Conservation (phyloP, 495 filamentous ascomycete genomes). For the Corynascus novoguineensis region DNA sequence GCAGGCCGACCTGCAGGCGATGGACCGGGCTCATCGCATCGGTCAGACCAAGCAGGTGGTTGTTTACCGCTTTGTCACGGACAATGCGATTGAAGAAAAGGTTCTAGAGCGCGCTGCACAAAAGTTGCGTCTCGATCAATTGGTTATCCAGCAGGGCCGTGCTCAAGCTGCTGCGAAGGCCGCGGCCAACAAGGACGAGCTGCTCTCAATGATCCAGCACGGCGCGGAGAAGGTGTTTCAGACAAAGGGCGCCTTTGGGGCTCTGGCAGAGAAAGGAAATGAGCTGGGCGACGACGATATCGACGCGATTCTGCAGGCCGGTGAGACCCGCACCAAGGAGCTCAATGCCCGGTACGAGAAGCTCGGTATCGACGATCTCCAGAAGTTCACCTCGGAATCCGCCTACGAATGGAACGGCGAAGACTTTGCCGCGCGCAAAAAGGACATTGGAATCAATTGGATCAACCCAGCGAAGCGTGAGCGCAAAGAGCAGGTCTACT, state of each 20-base stretch:
- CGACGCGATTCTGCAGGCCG: constrained; percentile 76
- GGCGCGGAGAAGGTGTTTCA: constrained; percentile 92
- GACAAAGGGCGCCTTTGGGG: constrained; percentile 54
- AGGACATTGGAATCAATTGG: constrained; percentile 92
- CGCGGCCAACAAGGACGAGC: constrained; percentile 86
- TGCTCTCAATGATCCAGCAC: constrained; percentile 97
- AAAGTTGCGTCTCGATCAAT: constrained; percentile 92
- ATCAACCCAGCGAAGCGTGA: constrained; percentile 99
- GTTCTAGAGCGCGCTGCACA: constrained; percentile 96
- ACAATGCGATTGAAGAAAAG: constrained; percentile 98
- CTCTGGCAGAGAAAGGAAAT: constrained; percentile 50
- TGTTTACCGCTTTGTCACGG: constrained; percentile 94
- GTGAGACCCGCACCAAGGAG: constrained; percentile 82
- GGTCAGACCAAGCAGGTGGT: constrained; percentile 97
- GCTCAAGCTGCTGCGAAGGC: constrained; percentile 86
- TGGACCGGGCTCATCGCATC: constrained; percentile 98
- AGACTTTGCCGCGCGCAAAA: constrained; percentile 86
- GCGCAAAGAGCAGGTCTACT: constrained; percentile 95
- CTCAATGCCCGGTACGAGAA: constrained; percentile 93
- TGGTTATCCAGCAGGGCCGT: constrained; percentile 99
- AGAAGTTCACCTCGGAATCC: constrained; percentile 95
- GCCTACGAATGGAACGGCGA: constrained; percentile 99
- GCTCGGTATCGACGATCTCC: constrained; percentile 95
- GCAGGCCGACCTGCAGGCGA: constrained; percentile 95
- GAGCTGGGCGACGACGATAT: constrained; percentile 82